Evolutionary conservation across 352 stramenopile species (phyloP), one percentile per base, ranked within the genome.

Genomic region (Halophytophthora polymorphica): DNA sequence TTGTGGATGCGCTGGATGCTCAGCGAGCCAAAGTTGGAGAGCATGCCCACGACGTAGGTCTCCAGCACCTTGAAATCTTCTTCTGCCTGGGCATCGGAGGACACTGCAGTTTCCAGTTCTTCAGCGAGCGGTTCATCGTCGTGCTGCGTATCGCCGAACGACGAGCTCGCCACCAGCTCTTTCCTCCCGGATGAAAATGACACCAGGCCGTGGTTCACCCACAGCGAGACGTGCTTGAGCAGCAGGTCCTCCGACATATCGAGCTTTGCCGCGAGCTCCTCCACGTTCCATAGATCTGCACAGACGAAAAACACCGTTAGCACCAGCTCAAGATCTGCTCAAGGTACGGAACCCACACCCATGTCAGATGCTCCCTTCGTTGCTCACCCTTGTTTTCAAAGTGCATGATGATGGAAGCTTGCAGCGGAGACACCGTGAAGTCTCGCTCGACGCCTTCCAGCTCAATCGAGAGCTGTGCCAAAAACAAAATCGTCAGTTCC

Each of bases 41-140:
- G 77, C 92, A 98, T 98, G 12, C 95, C 92, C 28, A 96, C 73
- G 45, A 98, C 96, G 61, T 98, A 98, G 33, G 76, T 95, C 64
- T 98, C 86, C 48, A 97, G 85, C n/a, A 96, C 57, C 36, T 84
- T 85, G 53, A 97, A 80, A 54, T 98, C 90, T 55, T 98, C 88
- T 28, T 95, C 88, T 48, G 89, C 76, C 48, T 98, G 88, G 3
- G 88, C 87, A 46, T 96, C 78, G 6, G 83, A 82, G 4, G 90
- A 97, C 29, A 98, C 87, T 13, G 83, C 90, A 2, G 83, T 89
- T 53, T 93, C 78, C 21, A 88, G 53, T 15, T 84, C 72, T 45
- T 91, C 73, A 23, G 68, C 49, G 1, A 77, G 43, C 1, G 62
- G 66, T 46, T 80, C 69, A 10, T 60, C 47, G 33, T 77, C 54